These are phyloP conservation scores for Globisporangium nagaii DNA, from an alignment of 352 stramenopile genomes.

Conservation along the genomic window DNA sequence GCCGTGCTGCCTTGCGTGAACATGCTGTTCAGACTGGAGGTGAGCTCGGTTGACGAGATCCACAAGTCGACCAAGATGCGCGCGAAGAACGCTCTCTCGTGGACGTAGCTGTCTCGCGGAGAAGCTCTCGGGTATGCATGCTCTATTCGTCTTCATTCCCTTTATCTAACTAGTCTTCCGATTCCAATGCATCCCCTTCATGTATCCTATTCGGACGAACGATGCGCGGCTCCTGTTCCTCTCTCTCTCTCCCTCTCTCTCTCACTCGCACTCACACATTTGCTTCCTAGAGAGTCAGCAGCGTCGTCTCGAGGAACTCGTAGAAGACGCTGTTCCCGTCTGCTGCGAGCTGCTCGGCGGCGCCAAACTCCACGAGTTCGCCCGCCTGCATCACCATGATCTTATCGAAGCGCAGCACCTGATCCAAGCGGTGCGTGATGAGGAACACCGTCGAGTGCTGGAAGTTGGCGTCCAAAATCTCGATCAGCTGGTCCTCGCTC, in stretches of 20 bases:
- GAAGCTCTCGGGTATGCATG: background rate
- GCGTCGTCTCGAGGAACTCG: slow-evolving; percentile 27
- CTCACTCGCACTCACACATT: background rate
- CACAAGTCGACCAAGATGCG: slow-evolving; percentile 45
- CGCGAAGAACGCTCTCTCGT: slow-evolving; percentile 25
- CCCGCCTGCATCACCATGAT: slow-evolving; percentile 10
- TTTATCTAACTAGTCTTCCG: background rate
- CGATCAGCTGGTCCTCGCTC: slow-evolving; percentile 50
- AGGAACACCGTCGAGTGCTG: slow-evolving; percentile 23
- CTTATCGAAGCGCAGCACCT: background rate
- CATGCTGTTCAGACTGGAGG: slow-evolving; percentile 17
- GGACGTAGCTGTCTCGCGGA: background rate
- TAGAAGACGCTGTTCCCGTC: slow-evolving; percentile 29
- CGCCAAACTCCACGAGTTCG: slow-evolving; percentile 34
- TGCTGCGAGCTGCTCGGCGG: slow-evolving; percentile 24
- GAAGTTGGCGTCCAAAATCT: slow-evolving; percentile 79
- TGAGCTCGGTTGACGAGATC: slow-evolving; percentile 28
- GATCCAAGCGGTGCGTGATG: background rate
- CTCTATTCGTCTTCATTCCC: background rate
- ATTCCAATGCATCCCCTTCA: background rate
- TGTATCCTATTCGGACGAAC: no score
- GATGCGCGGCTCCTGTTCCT: no score
- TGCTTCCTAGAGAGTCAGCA: background rate
- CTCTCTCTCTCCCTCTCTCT: no score
- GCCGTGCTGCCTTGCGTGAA: no score